These are phyloP conservation scores for Colletotrichum endophyticum DNA, from an alignment of 2,329 filamentous ascomycete species.

Conservation along the genomic window DNA sequence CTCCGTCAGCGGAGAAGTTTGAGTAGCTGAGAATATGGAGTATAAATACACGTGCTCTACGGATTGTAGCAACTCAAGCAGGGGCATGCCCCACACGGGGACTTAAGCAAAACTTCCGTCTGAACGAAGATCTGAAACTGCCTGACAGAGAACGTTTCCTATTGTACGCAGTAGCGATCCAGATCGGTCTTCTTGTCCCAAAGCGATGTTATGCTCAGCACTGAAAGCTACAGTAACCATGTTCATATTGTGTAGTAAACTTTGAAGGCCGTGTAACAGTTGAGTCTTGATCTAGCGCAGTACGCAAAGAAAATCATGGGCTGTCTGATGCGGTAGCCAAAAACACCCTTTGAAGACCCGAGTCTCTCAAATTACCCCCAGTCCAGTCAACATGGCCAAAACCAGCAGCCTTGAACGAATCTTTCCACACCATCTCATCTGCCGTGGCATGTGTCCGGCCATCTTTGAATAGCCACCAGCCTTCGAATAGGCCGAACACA, in stretches of 20 bases:
- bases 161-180: background rate
- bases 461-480: conserved; percentile 43
- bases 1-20: background rate
- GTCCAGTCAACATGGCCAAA: conserved; percentile 26
- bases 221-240: background rate
- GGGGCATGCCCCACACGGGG: background rate
- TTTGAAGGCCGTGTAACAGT: background rate
- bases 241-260: background rate
- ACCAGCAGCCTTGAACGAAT: conserved; percentile 9
- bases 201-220: background rate
- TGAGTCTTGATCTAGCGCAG: background rate
- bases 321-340: background rate
- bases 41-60: background rate
- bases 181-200: background rate
- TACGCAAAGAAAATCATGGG: background rate
- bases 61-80: background rate
- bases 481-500: conserved; percentile 39
- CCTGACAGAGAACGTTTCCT: background rate
- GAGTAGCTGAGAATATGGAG: accelerated
- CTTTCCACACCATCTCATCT: background rate
- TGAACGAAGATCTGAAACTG: background rate
- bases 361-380: conserved; percentile 8
- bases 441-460: conserved; percentile 23
- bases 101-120: background rate
- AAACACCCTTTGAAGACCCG: background rate